phyloP scores from a whole-genome alignment of 2,329 filamentous ascomycete genomes.

The Botryotinia narcissicola region DNA sequence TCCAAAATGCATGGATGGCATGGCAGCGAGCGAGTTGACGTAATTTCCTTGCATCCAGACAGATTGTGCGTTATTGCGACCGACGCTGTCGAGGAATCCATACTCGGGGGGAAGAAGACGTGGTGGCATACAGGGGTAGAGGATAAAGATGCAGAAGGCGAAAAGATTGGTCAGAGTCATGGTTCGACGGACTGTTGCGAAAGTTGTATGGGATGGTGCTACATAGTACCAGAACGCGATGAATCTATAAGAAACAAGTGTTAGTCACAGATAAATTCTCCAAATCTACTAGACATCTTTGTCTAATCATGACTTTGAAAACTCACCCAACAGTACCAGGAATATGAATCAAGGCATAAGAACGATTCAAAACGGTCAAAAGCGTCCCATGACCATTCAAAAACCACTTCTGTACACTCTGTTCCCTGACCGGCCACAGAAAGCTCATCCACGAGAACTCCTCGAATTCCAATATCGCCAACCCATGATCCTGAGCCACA shows the following conservation, averaged over 20 bases:
- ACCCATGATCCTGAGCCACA: slow-evolving; percentile 53
- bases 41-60: slow-evolving; percentile 52
- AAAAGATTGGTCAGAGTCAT: slow-evolving; percentile 54
- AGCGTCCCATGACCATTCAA: slow-evolving; percentile 51
- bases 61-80: slow-evolving; percentile 48
- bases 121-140: slow-evolving; percentile 54
- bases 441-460: slow-evolving; percentile 49
- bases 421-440: slow-evolving; percentile 52
- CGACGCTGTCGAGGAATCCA: slow-evolving; percentile 50
- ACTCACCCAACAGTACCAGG: slow-evolving; percentile 57
- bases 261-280: background rate
- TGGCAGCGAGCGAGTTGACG: slow-evolving; percentile 50
- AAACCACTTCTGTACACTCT: slow-evolving; percentile 56
- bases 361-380: slow-evolving; percentile 56
- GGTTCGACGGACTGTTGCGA: slow-evolving; percentile 47
- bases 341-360: slow-evolving; percentile 59
- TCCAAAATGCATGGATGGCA: slow-evolving; percentile 54
- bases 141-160: slow-evolving; percentile 51
- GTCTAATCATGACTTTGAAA: background rate
- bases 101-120: slow-evolving; percentile 50
- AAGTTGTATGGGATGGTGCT: slow-evolving; percentile 49
- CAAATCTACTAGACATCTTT: background rate
- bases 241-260: slow-evolving; percentile 45
- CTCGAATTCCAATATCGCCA: slow-evolving; percentile 55
- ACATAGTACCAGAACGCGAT: slow-evolving; percentile 63